Evolutionary conservation across 345 rosid genomes (phyloP), one percentile per base, ranked within the genome.

Genomic region (Durio zibethinus): DNA sequence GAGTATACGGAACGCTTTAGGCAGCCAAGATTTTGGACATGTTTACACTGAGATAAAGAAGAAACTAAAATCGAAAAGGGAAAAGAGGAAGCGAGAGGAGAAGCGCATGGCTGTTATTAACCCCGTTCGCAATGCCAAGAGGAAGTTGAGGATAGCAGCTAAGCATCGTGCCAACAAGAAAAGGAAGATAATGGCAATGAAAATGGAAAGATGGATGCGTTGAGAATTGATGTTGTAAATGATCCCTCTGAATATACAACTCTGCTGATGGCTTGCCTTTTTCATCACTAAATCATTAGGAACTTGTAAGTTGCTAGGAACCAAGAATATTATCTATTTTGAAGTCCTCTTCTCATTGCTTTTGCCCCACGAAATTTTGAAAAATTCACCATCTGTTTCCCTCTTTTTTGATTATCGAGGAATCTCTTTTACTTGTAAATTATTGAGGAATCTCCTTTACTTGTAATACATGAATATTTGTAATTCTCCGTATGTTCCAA

Each of bases 71-170:
- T 76, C 72, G 48, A 93, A 85, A 84, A 85, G 98, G 73, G 97
- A 96, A 3, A 92, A 86, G 86, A 90, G 93, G 84, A 96, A 84
- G 81, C 85, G 82, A 67, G 97, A 89, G 5, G 94, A 89, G 65
- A 96, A 96, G 85, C 78, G 85, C 23, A 90, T 91, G 97, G 94
- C 97, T 40, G 98, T 93, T 43, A 88, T 89, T n/a, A 92, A 96
- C 75, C 98, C 98, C 0, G 81, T 31, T 78, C 82, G 97, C 42
- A 90, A 88, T 75, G 97, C 97, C 33, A 92, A 92, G 90, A 91
- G 99, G 86, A 96, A 93, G 85, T 80, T 90, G 57, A 89, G 91
- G 79, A 73, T 88, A 21, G 89, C 98, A 15, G 89, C 88, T 64
- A 96, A 93, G 91, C 89, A 89, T 60, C 83, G 88, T 29, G 90